Percentiles rank a stretch among this genome's conserved stretches.
Evolutionary conservation across 2,329 filamentous ascomycete species (phyloP).

Genomic region (Beauveria caledonica): DNA sequence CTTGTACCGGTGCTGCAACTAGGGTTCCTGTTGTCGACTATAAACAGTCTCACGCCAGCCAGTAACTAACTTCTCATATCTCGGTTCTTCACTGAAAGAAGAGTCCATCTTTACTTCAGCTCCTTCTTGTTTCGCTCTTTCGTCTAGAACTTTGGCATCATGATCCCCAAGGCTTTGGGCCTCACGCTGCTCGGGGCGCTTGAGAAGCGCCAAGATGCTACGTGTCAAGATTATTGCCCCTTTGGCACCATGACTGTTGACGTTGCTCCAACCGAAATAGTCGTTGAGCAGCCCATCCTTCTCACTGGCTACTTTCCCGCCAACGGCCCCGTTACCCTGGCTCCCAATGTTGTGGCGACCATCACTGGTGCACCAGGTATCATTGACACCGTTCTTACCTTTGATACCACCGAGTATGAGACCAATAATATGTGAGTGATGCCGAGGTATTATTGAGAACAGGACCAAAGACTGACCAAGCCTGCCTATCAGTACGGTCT

Average conservation of each 20-base stretch:
- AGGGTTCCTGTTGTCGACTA: not conserved
- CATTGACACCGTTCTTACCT: conserved; percentile 3
- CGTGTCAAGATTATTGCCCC: conserved; percentile 2
- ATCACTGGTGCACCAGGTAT: conserved; percentile 1
- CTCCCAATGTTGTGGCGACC: not conserved
- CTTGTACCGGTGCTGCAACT: not conserved
- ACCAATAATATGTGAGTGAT: not conserved
- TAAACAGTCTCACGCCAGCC: not conserved
- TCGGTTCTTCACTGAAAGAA: not conserved
- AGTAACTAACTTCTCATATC: not conserved
- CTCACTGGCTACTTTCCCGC: conserved; percentile 5
- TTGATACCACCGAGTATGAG: not conserved
- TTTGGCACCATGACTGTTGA: not conserved
- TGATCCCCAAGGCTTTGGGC: conserved; percentile 5
- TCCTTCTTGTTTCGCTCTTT: not conserved
- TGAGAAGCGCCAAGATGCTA: not conserved
- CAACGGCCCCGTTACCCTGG: conserved; percentile 1
- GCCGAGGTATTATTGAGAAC: not conserved
- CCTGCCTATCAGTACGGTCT: not conserved
- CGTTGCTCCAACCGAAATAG: not conserved
- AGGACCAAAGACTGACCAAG: not conserved
- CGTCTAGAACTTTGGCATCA: not conserved
- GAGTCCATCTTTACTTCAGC: not conserved
- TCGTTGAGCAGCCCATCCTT: not conserved
- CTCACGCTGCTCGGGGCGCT: not conserved